Base-by-base conservation (phyloP, 1,284 basidiomycete species). In the Schizophyllum amplum region DNA sequence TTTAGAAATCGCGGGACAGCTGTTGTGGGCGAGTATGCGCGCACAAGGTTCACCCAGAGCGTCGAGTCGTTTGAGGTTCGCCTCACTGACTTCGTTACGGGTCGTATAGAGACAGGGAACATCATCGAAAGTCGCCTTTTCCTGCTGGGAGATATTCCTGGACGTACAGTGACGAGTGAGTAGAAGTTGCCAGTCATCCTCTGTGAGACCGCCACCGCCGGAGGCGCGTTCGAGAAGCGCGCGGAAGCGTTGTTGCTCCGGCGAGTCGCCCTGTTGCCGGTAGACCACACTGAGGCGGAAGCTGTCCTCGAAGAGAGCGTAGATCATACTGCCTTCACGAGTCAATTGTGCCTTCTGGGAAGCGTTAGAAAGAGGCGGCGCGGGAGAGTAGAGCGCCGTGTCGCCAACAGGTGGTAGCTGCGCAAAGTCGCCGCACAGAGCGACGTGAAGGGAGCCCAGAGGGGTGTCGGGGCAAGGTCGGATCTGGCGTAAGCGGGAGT, bases 91-190 rank as follows among this genome's bases (percentile, higher is more conserved):
- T 22, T 54, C 56, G 9, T 57, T 47, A 11, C 49, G 25, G 1
- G 58, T 59, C 4, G 58, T 59, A 52, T 51, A 59, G 9, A 59
- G 53, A 47, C 58, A 57, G 24, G 55, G 17, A 6, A 51, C 52
- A 17, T 59, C 55, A 4, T 51, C 17, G 22, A 59, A 59, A 4
- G 47, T 27, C 5, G 20, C 25, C 20, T 25, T n/a, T n/a, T 47
- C 48, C 21, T 53, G 51, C 6, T 6, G 51, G 4, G 7, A 25
- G n/a, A 26, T 7, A n/a, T n/a, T n/a, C n/a, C n/a, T n/a, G 24
- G 52, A 46, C 5, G 20, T 49, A 17, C 20, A n/a, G 33, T 21
- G 20, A 51, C 49, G 22, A n/a, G 17, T 51, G 15, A 23, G 9
- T 15, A 59, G 47, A 5, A 54, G 46, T 54, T 59, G 13, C 55